Conservation (phyloP, 2,329 filamentous ascomycete genomes). For the Epichloe aotearoae region DNA sequence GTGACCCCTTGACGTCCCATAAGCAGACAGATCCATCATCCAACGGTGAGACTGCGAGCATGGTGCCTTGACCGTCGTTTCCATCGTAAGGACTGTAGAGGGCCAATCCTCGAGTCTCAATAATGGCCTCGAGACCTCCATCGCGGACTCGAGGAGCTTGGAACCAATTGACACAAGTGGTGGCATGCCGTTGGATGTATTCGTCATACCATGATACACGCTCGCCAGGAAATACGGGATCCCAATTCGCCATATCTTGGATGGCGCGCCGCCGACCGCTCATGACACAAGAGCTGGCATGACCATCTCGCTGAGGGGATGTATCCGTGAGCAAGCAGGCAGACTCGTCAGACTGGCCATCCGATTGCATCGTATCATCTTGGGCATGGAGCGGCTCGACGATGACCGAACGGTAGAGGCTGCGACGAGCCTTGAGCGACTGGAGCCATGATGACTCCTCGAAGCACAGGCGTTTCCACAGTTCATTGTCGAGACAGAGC, state of each 20-base stretch:
- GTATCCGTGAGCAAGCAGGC: background rate
- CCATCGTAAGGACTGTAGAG: slow-evolving; percentile 44
- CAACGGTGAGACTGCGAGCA: slow-evolving; percentile 59
- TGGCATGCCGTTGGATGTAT: slow-evolving; percentile 70
- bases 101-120: slow-evolving; percentile 63
- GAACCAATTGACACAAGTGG: slow-evolving; percentile 65
- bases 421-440: slow-evolving; percentile 33
- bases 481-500: slow-evolving; percentile 57
- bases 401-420: slow-evolving; percentile 18
- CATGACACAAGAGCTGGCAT: background rate
- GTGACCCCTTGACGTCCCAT: slow-evolving; percentile 59
- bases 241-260: slow-evolving; percentile 66
- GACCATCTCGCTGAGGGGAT: background rate
- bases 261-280: slow-evolving; percentile 8
- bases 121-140: slow-evolving; percentile 28
- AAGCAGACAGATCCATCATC: slow-evolving; percentile 81
- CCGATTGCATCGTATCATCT: slow-evolving; percentile 7
- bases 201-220: slow-evolving; percentile 75
- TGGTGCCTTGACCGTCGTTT: slow-evolving; percentile 27
- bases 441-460: slow-evolving; percentile 53
- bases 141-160: slow-evolving; percentile 41
- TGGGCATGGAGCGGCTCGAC: background rate
- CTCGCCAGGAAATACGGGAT: slow-evolving; percentile 62
- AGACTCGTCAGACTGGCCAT: background rate
- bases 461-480: slow-evolving; percentile 70